Evolutionary conservation across 1,284 basidiomycete genomes (phyloP).

Genomic region (Pulchroboletus neoregius): DNA sequence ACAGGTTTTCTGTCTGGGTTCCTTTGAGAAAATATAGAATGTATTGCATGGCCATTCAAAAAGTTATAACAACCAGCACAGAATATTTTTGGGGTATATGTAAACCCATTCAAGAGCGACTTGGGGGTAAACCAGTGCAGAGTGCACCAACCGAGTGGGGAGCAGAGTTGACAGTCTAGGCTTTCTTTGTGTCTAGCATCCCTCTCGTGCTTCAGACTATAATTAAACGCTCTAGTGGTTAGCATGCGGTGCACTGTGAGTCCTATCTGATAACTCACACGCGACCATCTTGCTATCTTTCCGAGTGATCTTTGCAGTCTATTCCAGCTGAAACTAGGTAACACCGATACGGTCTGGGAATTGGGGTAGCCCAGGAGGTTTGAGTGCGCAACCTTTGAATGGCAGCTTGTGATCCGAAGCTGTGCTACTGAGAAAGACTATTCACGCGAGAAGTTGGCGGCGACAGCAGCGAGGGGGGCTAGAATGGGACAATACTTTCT

Average conservation of each 20-base stretch:
- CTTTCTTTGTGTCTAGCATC: neutral
- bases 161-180: too few species aligned
- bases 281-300: neutral
- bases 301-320: neutral
- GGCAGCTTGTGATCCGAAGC: neutral
- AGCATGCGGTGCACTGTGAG: neutral
- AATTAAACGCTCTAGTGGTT: too few species aligned
- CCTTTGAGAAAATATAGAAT: neutral
- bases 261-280: slow-evolving; percentile 7
- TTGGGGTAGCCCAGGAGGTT: neutral
- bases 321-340: neutral
- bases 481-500: neutral
- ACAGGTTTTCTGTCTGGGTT: neutral
- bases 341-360: neutral
- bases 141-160: neutral
- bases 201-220: too few species aligned
- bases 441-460: neutral
- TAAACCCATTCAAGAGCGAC: neutral
- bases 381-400: neutral
- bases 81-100: too few species aligned
- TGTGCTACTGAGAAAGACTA: too few species aligned
- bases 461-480: neutral
- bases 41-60: neutral
- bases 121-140: too few species aligned
- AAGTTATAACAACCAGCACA: too few species aligned